Evolutionary conservation across 2,329 filamentous ascomycete genomes (phyloP).

Genomic region (Colletotrichum somersetense): DNA sequence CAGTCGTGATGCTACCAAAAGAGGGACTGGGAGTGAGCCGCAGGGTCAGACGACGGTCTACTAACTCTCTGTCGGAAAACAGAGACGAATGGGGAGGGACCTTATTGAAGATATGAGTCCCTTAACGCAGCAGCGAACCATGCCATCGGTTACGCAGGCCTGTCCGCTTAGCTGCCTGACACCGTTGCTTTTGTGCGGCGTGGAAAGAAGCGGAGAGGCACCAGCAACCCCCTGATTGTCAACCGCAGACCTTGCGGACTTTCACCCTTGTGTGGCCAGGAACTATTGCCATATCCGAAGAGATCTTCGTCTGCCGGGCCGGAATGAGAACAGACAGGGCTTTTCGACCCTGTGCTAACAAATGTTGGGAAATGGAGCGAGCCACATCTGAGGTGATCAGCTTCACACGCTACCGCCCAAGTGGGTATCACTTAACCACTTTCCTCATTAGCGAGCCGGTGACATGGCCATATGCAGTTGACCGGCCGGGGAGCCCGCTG

Average conservation of each 20-base stretch:
- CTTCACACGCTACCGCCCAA: slow-evolving; percentile 18
- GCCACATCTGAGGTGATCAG: slow-evolving; percentile 32
- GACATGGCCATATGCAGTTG: slow-evolving; percentile 14
- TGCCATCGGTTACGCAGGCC: not conserved
- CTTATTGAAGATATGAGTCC: slow-evolving; percentile 33
- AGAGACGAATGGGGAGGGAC: slow-evolving; percentile 16
- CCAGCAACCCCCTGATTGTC: slow-evolving; percentile 25
- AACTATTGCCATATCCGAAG: slow-evolving; percentile 18
- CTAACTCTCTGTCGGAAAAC: slow-evolving; percentile 26
- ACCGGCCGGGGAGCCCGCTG: slow-evolving; percentile 17
- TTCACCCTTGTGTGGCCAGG: slow-evolving; percentile 9
- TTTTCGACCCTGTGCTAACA: slow-evolving; percentile 7
- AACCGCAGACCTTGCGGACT: slow-evolving; percentile 20
- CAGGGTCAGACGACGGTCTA: slow-evolving; percentile 28
- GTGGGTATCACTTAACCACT: slow-evolving; percentile 10
- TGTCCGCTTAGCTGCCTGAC: slow-evolving; percentile 1
- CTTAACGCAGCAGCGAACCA: not conserved
- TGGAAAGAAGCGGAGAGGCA: slow-evolving; percentile 4
- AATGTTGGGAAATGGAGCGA: slow-evolving; percentile 35
- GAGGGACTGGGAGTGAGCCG: slow-evolving; percentile 31
- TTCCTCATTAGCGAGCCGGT: slow-evolving; percentile 24
- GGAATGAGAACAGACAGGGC: slow-evolving; percentile 11
- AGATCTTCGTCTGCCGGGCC: slow-evolving; percentile 22
- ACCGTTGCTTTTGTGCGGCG: slow-evolving; percentile 9
- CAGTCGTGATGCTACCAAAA: slow-evolving; percentile 10